Percentiles rank a stretch among this genome's conserved stretches.
Evolutionary conservation across 2,329 filamentous ascomycete species (phyloP).

Genomic region (Hymenoscyphus infarciens): DNA sequence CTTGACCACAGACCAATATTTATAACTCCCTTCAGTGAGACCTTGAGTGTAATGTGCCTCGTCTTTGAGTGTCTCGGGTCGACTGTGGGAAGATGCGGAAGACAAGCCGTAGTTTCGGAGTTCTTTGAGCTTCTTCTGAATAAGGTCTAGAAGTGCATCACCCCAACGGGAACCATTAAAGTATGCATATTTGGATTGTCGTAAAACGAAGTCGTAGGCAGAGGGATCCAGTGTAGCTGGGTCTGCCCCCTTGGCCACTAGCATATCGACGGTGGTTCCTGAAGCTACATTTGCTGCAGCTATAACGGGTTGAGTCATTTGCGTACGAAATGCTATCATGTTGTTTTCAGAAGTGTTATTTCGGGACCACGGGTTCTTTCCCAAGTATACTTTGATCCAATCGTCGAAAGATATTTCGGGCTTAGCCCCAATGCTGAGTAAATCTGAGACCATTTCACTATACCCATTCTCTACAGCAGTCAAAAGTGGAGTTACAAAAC

Average conservation of each 20-base stretch:
- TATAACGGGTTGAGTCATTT: slow-evolving; percentile 63
- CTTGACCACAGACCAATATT: slow-evolving; percentile 38
- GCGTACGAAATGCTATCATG: slow-evolving; percentile 44
- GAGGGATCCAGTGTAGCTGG: slow-evolving; percentile 49
- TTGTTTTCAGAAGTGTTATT: slow-evolving; percentile 46
- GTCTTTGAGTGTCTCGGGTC: slow-evolving; percentile 38
- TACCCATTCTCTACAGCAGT: slow-evolving; percentile 56
- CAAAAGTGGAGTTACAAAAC: slow-evolving; percentile 50
- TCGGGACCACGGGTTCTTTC: slow-evolving; percentile 37
- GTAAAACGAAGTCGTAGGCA: neutral
- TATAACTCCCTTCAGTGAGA: slow-evolving; percentile 55
- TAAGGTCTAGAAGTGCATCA: slow-evolving; percentile 57
- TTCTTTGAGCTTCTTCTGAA: slow-evolving; percentile 48
- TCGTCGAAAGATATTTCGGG: slow-evolving; percentile 58
- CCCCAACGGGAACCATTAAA: slow-evolving; percentile 37
- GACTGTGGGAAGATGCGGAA: slow-evolving; percentile 5
- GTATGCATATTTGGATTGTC: neutral
- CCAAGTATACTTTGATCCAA: slow-evolving; percentile 57
- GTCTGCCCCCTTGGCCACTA: slow-evolving; percentile 64
- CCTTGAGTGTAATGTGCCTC: slow-evolving; percentile 48
- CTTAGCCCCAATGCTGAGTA: slow-evolving; percentile 62
- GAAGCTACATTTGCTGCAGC: slow-evolving; percentile 52
- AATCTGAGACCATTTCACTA: slow-evolving; percentile 49
- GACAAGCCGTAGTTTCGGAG: slow-evolving; percentile 38
- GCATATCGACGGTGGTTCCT: slow-evolving; percentile 42